A percentile compares a stretch with the other conserved stretches of the same genome.
phyloP scores from a whole-genome alignment of 768 basidiomycete species.

The Lentinula boryana region DNA sequence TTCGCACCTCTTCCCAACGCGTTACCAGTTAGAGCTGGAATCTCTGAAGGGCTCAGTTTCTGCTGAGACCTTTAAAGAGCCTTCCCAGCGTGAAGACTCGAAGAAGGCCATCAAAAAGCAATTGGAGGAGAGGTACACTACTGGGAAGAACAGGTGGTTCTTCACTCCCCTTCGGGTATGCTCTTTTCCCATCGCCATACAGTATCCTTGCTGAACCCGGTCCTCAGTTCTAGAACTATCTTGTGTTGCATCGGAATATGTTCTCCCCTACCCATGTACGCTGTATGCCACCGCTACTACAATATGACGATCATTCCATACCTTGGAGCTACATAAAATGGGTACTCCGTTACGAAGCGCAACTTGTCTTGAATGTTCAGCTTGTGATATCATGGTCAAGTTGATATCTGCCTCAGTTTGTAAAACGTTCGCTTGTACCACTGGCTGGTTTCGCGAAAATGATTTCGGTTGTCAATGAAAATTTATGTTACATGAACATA shows the following conservation, averaged over 20 bases:
- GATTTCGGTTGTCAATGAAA: too few relatives aligned
- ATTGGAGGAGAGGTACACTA: slow-evolving; percentile 90
- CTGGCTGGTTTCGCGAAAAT: too few relatives aligned
- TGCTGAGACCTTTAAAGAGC: slow-evolving; percentile 95
- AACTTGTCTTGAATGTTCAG: too few relatives aligned
- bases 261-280: background rate
- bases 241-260: background rate
- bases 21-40: slow-evolving; percentile 97
- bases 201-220: background rate
- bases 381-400: too few relatives aligned
- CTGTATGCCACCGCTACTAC: background rate
- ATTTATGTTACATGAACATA: too few relatives aligned
- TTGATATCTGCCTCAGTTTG: too few relatives aligned
- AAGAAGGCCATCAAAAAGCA: slow-evolving; percentile 97
- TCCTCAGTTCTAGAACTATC: background rate
- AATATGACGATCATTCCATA: background rate
- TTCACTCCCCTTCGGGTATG: slow-evolving; percentile 80
- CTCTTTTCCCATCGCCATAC: background rate
- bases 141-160: slow-evolving; percentile 98
- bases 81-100: slow-evolving; percentile 87
- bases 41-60: slow-evolving; percentile 82
- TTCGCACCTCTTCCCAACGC: slow-evolving; percentile 98
- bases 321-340: background rate
- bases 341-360: too few relatives aligned
- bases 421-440: too few relatives aligned